A percentile compares a stretch with the other conserved stretches of the same genome.
These are phyloP conservation scores for Platismatia glauca DNA, from an alignment of 495 filamentous ascomycete species.

Conservation along the genomic window DNA sequence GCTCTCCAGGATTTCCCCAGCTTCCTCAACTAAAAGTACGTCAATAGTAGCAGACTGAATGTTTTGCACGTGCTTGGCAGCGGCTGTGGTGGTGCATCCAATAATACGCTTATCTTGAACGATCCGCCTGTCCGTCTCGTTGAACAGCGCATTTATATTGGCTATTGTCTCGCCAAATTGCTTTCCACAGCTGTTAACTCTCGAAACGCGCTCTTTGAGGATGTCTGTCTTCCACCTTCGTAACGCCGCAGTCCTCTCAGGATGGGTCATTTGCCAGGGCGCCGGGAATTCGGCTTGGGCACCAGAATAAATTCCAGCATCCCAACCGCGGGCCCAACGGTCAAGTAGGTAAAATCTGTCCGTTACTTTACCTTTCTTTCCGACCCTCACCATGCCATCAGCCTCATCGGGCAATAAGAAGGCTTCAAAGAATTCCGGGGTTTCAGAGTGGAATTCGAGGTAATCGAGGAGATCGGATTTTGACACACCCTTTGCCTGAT, in stretches of 20 bases:
- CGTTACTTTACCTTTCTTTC: conserved; percentile 39
- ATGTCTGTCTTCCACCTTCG: conserved; percentile 44
- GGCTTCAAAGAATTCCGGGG: conserved; percentile 47
- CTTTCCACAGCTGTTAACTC: conserved; percentile 30
- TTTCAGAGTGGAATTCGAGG: conserved; percentile 51
- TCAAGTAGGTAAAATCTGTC: conserved; percentile 44
- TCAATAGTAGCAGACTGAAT: conserved; percentile 44
- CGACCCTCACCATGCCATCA: conserved; percentile 40
- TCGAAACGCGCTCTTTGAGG: conserved; percentile 38
- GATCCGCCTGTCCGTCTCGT: conserved; percentile 42
- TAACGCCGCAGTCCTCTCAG: too few relatives aligned
- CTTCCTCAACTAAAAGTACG: conserved; percentile 64
- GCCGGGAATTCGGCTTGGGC: too few relatives aligned
- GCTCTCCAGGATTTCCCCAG: conserved; percentile 68
- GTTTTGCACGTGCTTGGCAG: conserved; percentile 51
- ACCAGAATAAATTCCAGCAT: conserved; percentile 37
- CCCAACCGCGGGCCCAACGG: conserved; percentile 45
- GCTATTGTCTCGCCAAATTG: conserved; percentile 39
- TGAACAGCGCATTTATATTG: conserved; percentile 33
- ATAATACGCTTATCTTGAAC: conserved; percentile 56
- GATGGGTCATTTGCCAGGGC: too few relatives aligned
- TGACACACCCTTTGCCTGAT: too few relatives aligned
- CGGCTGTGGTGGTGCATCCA: conserved; percentile 66
- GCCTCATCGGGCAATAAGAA: conserved; percentile 39
- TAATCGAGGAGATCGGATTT: too few relatives aligned